Evolutionary conservation across 768 basidiomycete species (phyloP), one percentile per base, ranked within the genome.

Genomic region (Termitomyces sp.): DNA sequence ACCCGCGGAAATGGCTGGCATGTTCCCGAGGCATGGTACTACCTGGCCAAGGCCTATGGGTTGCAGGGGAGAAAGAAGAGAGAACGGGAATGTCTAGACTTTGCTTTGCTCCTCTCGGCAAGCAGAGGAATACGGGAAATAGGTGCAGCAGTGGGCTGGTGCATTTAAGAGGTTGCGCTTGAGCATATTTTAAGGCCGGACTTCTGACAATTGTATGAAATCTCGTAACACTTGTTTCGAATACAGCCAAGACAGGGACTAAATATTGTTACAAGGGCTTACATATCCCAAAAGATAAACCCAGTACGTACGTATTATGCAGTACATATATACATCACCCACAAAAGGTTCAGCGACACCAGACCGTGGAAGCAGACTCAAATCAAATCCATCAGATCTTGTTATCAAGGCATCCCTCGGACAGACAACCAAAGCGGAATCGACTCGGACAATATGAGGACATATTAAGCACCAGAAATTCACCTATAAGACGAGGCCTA

Each of bases 11-110:
- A 77, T 0, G 96, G 89, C 12, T 98, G 95, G 94, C 89, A 97
- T 69, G 82, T 90, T 2, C 84, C 95, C 0, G 96, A 98, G 70
- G 95, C 91, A 28, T 99, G 96, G 96, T 96, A 89, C 71, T 91
- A 86, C 70, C 79, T 98, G 14, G 91, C 87, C 6, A 92, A 87
- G 66, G 88, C 88, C 26, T 89, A 89, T 67, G 85, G 87, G 50
- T 68, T 86, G 51, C 67, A 66, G 26, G 67, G 60, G 23, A 63
- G 63, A 44, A 64, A 64, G 58, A 50, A 63, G 30, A 54, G 56
- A 41, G 67, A 66, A 59, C 49, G 57, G 10, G 60, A 63, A 54
- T 66, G 64, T 54, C 43, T 63, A 33, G 58, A 64, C 40, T 63
- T 64, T 48, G 63, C 63, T 23, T 28, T 66, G 40, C 50, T 48